Evolutionary conservation across 306 rosid species (phyloP), one percentile per base, ranked within the genome.

Genomic region (Hippophae tibetana): DNA sequence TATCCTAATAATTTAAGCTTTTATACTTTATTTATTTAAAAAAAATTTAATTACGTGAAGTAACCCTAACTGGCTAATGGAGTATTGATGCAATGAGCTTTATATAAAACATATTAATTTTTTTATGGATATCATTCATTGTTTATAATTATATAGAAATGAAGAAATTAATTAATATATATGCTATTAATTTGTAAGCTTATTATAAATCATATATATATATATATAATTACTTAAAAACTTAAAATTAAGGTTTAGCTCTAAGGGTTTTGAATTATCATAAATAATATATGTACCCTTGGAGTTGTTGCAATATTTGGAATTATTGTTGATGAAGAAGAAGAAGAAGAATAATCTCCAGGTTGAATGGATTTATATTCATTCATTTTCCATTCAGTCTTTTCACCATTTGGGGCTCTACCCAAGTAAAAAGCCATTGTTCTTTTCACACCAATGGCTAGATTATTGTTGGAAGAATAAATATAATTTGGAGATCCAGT

Each of bases 371-470:
- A 80, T 57, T 84, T 90, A 18, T 90, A 90, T 65, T 90, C 98
- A 3, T 90, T 90, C 92, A 90, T 90, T 67, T 85, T 90, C 98
- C 98, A 90, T 14, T 85, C 86, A 2, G 96, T 87, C 71, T 85
- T 90, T 14, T 0, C 46, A 13, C 98, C 98, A 2, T 62, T 65
- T 0, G 97, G 95, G 43, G 95, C 95, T 62, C 95, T 74, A 61
- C 97, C 97, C 43, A 8, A 54, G 45, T 90, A 90, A 78, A 90
- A 90, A 58, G 83, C 95, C 95, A 87, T 84, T 10, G 97, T 87
- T 48, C 92, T 82, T 45, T 87, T 90, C 62, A 77, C 13, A 3
- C 96, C 95, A 9, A 90, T 87, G 27, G 69, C 13, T 27, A 73
- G 79, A 61, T 81, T 78, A 8, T 63, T 71, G 6, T 76, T 78